Base-by-base conservation (phyloP, 1,284 basidiomycete species). In the Pseudozyma sp. region DNA sequence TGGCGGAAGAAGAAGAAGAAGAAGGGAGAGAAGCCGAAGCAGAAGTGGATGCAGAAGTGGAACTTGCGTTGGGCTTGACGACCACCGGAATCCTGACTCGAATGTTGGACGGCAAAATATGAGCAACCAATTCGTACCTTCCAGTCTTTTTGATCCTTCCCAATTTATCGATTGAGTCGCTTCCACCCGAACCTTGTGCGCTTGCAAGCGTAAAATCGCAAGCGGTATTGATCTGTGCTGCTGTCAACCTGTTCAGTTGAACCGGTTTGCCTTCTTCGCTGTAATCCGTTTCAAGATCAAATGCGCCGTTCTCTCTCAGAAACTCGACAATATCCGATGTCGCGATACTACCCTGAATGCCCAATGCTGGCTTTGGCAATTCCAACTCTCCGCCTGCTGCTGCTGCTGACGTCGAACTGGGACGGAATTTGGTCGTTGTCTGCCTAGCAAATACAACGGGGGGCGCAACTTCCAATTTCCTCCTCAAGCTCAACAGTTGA, bases 101-200 rank as follows among this genome's bases (percentile, higher is more conserved):
- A 19, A 51, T 66, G 60, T 68, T 76, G 39, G 57, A 56, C 9
- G 68, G 44, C 21, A 64, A 14, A 40, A 71, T 67, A 38, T 71
- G 64, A 12, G 58, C 58, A 8, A 62, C 64, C 13, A 71, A 49
- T 42, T n/a, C 40, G 68, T 59, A 69, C 45, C 52, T 39, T n/a
- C 66, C 65, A 0, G 69, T 68, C 66, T 65, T 72, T 50, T 72
- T 65, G 63, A 71, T 76, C 25, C 65, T 48, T 8, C 66, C 69
- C 34, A 57, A 59, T 44, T 72, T 71, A 50, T 76, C 65, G 44
- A 72, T 49, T 0, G 58, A 40, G 16, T 65, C 61, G 21, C n/a
- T 21, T 1, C 25, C 25, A 31, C 25, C 6, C 6, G 25, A 31
- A 31, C 55, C 47, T 39, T 54, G 34, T n/a, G 52, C 47, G 16